These are phyloP conservation scores for Boletales sp. DNA, from an alignment of 768 basidiomycete genomes.

Conservation along the genomic window DNA sequence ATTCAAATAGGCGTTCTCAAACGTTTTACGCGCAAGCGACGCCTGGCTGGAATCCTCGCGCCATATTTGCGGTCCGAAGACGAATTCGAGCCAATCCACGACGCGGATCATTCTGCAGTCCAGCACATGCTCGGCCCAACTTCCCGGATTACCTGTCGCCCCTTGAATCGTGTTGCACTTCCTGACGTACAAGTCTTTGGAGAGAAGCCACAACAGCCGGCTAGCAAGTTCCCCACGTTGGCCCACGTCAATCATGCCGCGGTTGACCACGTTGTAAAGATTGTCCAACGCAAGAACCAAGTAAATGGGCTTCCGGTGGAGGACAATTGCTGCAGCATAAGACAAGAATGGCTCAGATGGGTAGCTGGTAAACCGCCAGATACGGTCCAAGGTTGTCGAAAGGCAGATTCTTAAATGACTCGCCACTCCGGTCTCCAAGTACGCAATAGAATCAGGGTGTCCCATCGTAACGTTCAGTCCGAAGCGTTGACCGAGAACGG, in stretches of 20 bases:
- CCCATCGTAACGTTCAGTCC: background rate
- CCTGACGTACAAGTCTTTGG: background rate
- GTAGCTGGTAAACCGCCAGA: conserved; percentile 5
- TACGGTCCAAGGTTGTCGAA: background rate
- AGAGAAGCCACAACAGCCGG: background rate
- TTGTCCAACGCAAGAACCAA: background rate
- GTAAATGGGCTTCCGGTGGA: background rate
- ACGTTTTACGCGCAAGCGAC: background rate
- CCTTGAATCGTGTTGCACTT: too few relatives aligned
- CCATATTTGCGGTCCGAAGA: background rate
- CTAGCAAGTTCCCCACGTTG: background rate
- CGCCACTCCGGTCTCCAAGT: background rate
- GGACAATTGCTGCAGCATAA: conserved; percentile 1
- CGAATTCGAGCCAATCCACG: background rate
- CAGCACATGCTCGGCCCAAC: background rate
- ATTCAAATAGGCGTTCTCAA: background rate
- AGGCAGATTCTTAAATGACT: conserved; percentile 4
- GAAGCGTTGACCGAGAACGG: background rate
- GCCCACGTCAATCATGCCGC: conserved; percentile 2
- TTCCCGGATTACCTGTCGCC: too few relatives aligned
- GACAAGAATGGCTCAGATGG: conserved; percentile 11
- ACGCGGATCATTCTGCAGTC: conserved; percentile 7
- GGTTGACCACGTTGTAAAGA: background rate
- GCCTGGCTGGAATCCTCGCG: too few relatives aligned
- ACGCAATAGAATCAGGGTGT: background rate